phyloP scores from a whole-genome alignment of 257 asterid species.

The Pogostemon cablin region DNA sequence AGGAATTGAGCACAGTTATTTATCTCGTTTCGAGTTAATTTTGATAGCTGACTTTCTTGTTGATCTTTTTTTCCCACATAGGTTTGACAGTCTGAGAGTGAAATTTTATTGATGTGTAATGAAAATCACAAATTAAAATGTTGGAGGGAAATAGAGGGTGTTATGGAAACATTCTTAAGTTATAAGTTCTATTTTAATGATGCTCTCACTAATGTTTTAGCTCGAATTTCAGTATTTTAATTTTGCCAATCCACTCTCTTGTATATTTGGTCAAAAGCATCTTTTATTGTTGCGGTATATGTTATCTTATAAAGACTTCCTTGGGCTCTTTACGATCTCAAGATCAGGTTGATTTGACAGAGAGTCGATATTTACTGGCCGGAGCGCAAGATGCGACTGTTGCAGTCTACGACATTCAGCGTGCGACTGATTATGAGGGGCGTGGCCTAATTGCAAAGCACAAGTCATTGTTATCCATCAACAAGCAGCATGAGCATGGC shows the following conservation, averaged over 20 bases:
- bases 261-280: slow-evolving; percentile 20
- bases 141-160: slow-evolving; percentile 14
- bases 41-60: slow-evolving; percentile 8
- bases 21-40: slow-evolving; percentile 1
- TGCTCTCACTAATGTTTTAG: slow-evolving; percentile 24
- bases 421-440: slow-evolving; percentile 62
- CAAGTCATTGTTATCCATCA: slow-evolving; percentile 61
- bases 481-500: slow-evolving; percentile 87
- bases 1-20: neutral
- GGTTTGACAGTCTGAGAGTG: slow-evolving; percentile 12
- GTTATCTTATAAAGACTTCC: slow-evolving; percentile 37
- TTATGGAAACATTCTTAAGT: neutral
- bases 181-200: neutral
- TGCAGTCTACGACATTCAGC: slow-evolving; percentile 86
- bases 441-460: slow-evolving; percentile 78
- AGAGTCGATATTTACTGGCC: slow-evolving; percentile 85
- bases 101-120: slow-evolving; percentile 8
- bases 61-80: neutral
- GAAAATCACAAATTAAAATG: neutral
- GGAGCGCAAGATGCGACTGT: slow-evolving; percentile 91
- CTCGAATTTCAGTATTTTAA: slow-evolving; percentile 13
- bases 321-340: slow-evolving; percentile 59
- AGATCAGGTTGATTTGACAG: slow-evolving; percentile 99
- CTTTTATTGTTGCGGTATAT: slow-evolving; percentile 23
- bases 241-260: slow-evolving; percentile 1